These are phyloP conservation scores for Thymus quinquecostatus DNA, from an alignment of 257 asterid genomes.

Conservation along the genomic window DNA sequence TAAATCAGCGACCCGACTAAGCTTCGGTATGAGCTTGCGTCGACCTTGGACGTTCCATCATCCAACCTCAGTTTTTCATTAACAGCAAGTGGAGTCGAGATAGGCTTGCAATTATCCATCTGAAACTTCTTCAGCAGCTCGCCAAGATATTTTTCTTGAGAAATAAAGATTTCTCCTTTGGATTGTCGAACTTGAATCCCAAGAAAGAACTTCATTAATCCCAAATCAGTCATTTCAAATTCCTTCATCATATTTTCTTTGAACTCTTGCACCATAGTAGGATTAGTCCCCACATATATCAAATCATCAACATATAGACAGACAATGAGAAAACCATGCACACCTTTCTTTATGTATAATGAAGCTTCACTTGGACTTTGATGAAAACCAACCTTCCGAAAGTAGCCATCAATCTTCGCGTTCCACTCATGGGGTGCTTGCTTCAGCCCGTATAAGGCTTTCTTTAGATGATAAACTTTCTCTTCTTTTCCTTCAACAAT, in stretches of 20 bases:
- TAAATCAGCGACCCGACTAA: neutral
- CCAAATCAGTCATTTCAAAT: no score
- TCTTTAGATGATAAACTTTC: no score
- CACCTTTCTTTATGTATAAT: neutral
- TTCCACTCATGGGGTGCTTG: no score
- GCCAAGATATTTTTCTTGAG: conserved; percentile 17
- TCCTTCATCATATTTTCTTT: no score
- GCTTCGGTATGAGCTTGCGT: neutral
- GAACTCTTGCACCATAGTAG: no score
- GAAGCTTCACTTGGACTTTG: neutral
- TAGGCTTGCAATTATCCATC: neutral
- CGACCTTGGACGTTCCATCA: no score
- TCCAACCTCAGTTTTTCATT: neutral
- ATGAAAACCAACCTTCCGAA: neutral
- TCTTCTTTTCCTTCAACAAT: no score
- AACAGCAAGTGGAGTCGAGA: neutral
- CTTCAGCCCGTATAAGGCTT: no score
- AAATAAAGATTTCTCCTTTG: conserved; percentile 7
- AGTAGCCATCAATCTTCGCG: no score
- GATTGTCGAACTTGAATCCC: conserved; percentile 20
- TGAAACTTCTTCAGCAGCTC: conserved; percentile 14
- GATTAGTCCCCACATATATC: no score
- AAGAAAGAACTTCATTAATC: neutral
- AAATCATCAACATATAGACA: no score
- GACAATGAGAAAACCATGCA: neutral